Percentiles rank a stretch among this genome's conserved stretches.
phyloP scores from a whole-genome alignment of 768 basidiomycete species.

The Lactifluus rugatus region DNA sequence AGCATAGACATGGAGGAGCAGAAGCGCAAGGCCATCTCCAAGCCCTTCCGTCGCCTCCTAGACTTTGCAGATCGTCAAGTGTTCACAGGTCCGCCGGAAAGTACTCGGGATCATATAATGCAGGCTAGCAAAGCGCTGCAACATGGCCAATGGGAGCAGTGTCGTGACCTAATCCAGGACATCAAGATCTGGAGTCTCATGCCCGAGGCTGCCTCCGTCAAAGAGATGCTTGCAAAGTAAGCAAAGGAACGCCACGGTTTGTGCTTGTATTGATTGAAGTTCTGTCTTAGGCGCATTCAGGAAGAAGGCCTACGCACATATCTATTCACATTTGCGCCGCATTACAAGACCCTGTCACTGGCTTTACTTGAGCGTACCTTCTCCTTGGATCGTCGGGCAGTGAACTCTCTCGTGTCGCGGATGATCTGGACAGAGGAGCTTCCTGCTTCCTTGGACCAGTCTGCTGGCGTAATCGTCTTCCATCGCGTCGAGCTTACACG shows the following conservation, averaged over 20 bases:
- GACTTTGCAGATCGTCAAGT: slow-evolving; percentile 97
- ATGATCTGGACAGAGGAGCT: slow-evolving; percentile 99
- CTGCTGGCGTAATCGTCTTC: slow-evolving; percentile 84
- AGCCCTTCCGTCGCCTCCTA: slow-evolving; percentile 88
- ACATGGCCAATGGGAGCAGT: slow-evolving; percentile 94
- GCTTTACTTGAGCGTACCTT: slow-evolving; percentile 82
- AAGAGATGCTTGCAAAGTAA: slow-evolving; percentile 91
- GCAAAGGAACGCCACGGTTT: slow-evolving; percentile 21
- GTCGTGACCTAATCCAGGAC: slow-evolving; percentile 83
- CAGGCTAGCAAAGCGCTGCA: slow-evolving; percentile 96
- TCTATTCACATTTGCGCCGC: slow-evolving; percentile 93
- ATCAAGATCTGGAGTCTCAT: slow-evolving; percentile 98
- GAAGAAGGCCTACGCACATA: slow-evolving; percentile 96
- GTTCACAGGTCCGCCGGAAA: slow-evolving; percentile 97
- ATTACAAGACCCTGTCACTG: slow-evolving; percentile 87
- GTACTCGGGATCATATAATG: slow-evolving; percentile 98
- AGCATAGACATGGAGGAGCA: slow-evolving; percentile 91
- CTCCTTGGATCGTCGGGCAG: slow-evolving; percentile 66
- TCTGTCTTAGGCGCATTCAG: slow-evolving; percentile 75
- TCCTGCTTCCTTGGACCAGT: slow-evolving; percentile 85
- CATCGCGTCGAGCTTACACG: slow-evolving; percentile 85
- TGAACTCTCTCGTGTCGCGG: slow-evolving; percentile 88
- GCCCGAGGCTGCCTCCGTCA: slow-evolving; percentile 79
- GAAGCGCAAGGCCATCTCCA: slow-evolving; percentile 89
- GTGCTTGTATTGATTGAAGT: background rate